A percentile compares a stretch with the other conserved stretches of the same genome.
Conservation (phyloP, 78 protist species). For the Dictyostelium citrinum region DNA sequence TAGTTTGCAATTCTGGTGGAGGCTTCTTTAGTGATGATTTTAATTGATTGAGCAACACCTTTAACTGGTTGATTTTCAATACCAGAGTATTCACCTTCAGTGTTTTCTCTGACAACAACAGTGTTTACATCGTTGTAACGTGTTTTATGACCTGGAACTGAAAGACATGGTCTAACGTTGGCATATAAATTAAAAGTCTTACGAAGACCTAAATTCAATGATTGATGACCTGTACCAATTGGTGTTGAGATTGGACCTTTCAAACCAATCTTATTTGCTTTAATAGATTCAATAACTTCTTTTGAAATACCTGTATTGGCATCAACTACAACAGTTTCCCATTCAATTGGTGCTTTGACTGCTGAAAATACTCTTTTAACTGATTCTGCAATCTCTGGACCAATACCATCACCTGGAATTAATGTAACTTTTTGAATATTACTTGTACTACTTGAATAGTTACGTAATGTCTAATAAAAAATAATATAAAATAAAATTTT, state of each 20-base stretch:
- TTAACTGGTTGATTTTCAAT: constrained; percentile 86
- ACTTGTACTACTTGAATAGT: neutral
- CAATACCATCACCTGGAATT: constrained; percentile 89
- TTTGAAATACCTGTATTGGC: constrained; percentile 74
- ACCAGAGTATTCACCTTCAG: constrained; percentile 94
- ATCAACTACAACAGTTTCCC: constrained; percentile 74
- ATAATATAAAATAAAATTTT: neutral
- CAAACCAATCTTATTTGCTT: constrained; percentile 74
- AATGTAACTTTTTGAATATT: constrained; percentile 45
- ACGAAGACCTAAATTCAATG: constrained; percentile 90
- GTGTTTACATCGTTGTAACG: constrained; percentile 89
- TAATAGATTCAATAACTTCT: constrained; percentile 72
- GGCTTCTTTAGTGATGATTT: constrained; percentile 87
- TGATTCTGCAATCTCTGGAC: constrained; percentile 90
- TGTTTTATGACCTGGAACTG: constrained; percentile 85
- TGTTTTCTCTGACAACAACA: constrained; percentile 92
- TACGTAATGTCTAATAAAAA: neutral
- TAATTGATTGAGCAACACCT: constrained; percentile 77
- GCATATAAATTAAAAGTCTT: constrained; percentile 85
- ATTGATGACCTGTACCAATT: constrained; percentile 90
- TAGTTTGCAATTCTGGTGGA: constrained; percentile 83
- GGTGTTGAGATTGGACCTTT: constrained; percentile 90
- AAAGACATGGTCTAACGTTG: constrained; percentile 89
- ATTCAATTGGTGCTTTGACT: constrained; percentile 83
- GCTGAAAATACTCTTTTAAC: constrained; percentile 83